These are phyloP conservation scores for Juglanconis sp. DNA, from an alignment of 2,329 filamentous ascomycete genomes.

Conservation along the genomic window DNA sequence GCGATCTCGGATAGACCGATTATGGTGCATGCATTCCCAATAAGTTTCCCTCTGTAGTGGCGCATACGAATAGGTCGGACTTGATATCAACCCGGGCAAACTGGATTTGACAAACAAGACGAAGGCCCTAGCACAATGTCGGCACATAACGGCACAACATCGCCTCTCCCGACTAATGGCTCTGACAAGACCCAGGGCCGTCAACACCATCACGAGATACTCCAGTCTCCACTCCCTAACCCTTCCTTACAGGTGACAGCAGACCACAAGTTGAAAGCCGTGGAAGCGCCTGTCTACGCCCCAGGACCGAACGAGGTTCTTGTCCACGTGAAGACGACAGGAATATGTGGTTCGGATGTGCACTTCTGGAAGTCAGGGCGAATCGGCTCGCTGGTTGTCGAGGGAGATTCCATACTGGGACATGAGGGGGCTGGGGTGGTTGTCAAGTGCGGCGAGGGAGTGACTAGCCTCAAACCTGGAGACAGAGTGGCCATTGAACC, in stretches of 20 bases:
- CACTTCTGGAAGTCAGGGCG: conserved; percentile 66
- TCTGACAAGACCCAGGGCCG: not conserved
- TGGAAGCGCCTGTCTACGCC: conserved; percentile 54
- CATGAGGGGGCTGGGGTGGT: conserved; percentile 64
- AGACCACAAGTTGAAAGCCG: conserved; percentile 55
- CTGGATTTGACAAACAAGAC: not conserved
- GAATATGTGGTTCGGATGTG: conserved; percentile 66
- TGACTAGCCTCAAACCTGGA: conserved; percentile 48
- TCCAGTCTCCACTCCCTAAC: conserved; percentile 35
- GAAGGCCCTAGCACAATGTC: not conserved
- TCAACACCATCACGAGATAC: not conserved
- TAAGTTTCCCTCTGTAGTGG: not conserved
- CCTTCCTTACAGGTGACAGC: conserved; percentile 58
- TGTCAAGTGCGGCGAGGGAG: conserved; percentile 52
- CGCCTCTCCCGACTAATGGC: not conserved
- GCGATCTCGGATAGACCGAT: not conserved
- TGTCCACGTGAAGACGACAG: conserved; percentile 60
- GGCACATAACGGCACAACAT: not conserved
- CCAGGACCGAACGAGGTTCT: conserved; percentile 54
- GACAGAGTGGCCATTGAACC: conserved; percentile 67
- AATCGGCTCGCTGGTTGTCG: conserved; percentile 61
- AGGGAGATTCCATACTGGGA: conserved; percentile 62
- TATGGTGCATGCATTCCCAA: too few relatives aligned
- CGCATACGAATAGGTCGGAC: not conserved
- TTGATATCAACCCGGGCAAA: not conserved